Percentiles rank a stretch among this genome's conserved stretches.
These are phyloP conservation scores for Xerophyta viscosa DNA, from an alignment of 106 monocot species.

Conservation along the genomic window DNA sequence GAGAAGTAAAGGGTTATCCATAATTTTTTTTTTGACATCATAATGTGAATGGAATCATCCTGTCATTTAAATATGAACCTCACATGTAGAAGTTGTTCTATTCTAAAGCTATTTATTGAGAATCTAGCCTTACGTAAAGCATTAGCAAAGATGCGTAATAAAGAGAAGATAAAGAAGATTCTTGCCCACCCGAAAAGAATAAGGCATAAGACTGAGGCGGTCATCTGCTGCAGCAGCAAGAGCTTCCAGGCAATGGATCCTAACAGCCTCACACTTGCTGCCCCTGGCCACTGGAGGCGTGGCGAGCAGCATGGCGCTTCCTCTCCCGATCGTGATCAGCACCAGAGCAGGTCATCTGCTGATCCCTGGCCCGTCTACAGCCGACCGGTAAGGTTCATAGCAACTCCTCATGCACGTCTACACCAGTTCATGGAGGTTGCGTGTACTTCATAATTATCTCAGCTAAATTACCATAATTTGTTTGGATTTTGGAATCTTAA, in stretches of 20 bases:
- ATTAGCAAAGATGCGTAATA: neutral
- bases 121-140: neutral
- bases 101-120: too few relatives aligned
- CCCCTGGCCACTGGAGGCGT: neutral
- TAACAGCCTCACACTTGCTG: slow-evolving; percentile 5
- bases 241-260: neutral
- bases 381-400: slow-evolving; percentile 1
- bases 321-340: slow-evolving; percentile 4
- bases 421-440: neutral
- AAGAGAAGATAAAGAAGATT: neutral
- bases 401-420: neutral
- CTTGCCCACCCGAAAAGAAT: neutral
- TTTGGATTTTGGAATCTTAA: too few relatives aligned
- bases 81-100: too few relatives aligned
- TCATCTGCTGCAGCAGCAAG: neutral
- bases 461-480: too few relatives aligned
- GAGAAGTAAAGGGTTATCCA: too few relatives aligned
- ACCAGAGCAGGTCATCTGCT: neutral
- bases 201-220: neutral
- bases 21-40: too few relatives aligned
- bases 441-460: too few relatives aligned
- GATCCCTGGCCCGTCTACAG: slow-evolving; percentile 3
- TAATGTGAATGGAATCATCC: too few relatives aligned
- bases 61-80: too few relatives aligned
- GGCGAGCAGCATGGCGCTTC: neutral